Base-by-base conservation (phyloP, 495 filamentous ascomycete genomes). In the Entonaema liquescens region DNA sequence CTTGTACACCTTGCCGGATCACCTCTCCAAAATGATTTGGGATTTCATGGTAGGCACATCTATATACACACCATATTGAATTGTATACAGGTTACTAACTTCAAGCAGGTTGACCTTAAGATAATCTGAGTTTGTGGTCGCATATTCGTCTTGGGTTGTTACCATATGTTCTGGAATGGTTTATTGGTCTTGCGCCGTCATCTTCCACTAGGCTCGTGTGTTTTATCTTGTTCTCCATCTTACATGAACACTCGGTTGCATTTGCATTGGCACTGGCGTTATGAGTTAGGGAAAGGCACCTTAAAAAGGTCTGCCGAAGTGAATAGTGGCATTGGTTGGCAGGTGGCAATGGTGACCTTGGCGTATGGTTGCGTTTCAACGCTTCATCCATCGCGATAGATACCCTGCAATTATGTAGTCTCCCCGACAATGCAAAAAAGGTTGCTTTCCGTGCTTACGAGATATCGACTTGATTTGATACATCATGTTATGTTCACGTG, bases 1-100 rank as follows among this genome's bases (percentile, higher is more conserved):
- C 76, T 86, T 99, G 19, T 98, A 97, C 80, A 98, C 96, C 17
- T 84, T 99, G 21, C 94, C 96, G 1, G 94, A 98, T 56, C 76
- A 80, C 15, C 81, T 93, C 2, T 83, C 90, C 65, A 97, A 97
- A 80, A 93, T 92, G 90, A 90, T 99, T 29, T 98, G 95, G 94
- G 96, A 97, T 44, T 94, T 92, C 79, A 59, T 85, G 70, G 82
- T 84, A 78, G 65, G 81, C 68, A 31, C 31, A 33, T 12, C 11
- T 49, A 13, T 53, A 12, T 15, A 19, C 15, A 28, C 40, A 7
- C 13, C 49, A 17, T 23, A 52, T 38, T 7, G 9, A 21, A 35
- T 17, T 6, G 3, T 40, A 23, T 28, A 8, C 21, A 47, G 28
- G 49, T 59, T 9, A 26, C 58, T 70, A 70, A 73, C 23, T 38